These are phyloP conservation scores for Thelonectria discophora DNA, from an alignment of 2,329 filamentous ascomycete genomes.

Conservation along the genomic window DNA sequence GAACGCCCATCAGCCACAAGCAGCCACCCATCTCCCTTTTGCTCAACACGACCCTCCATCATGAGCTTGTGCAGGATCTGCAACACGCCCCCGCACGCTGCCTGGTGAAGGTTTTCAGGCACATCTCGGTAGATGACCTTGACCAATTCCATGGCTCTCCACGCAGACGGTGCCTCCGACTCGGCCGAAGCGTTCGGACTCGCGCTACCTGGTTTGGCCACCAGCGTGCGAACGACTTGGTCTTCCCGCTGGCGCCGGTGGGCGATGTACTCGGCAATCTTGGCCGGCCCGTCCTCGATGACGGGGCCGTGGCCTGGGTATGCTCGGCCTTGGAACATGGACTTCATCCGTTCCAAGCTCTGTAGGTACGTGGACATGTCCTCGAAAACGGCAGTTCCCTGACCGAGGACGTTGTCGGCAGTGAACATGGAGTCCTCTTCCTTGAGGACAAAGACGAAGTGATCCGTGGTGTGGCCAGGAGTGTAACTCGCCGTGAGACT, in stretches of 20 bases:
- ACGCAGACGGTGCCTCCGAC: slow-evolving; percentile 48
- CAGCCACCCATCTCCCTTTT: slow-evolving; percentile 46
- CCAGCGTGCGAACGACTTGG: slow-evolving; percentile 75
- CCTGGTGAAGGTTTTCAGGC: slow-evolving; percentile 75
- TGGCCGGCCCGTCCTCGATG: slow-evolving; percentile 74
- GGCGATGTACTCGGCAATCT: slow-evolving; percentile 82
- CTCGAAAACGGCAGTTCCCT: slow-evolving; percentile 88
- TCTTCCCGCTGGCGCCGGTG: slow-evolving; percentile 83
- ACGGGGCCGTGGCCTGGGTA: slow-evolving; percentile 91
- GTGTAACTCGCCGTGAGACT: slow-evolving; percentile 71
- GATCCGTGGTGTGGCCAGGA: slow-evolving; percentile 80
- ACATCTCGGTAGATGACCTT: slow-evolving; percentile 85
- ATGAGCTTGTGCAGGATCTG: slow-evolving; percentile 84
- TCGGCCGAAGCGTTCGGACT: slow-evolving; percentile 41
- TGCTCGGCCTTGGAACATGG: slow-evolving; percentile 70
- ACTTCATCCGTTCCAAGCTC: slow-evolving; percentile 75
- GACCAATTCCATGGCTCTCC: slow-evolving; percentile 84
- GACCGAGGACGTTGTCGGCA: slow-evolving; percentile 87
- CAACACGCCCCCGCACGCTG: slow-evolving; percentile 78
- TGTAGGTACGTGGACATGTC: slow-evolving; percentile 74
- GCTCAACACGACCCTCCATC: slow-evolving; percentile 72
- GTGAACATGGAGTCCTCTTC: slow-evolving; percentile 89
- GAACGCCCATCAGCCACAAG: slow-evolving; percentile 37
- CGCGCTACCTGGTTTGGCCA: slow-evolving; percentile 43
- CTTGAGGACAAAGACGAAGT: slow-evolving; percentile 79